phyloP scores from a whole-genome alignment of 371 early-diverging fungal species.

The Thermomucor indicae-seudaticae region DNA sequence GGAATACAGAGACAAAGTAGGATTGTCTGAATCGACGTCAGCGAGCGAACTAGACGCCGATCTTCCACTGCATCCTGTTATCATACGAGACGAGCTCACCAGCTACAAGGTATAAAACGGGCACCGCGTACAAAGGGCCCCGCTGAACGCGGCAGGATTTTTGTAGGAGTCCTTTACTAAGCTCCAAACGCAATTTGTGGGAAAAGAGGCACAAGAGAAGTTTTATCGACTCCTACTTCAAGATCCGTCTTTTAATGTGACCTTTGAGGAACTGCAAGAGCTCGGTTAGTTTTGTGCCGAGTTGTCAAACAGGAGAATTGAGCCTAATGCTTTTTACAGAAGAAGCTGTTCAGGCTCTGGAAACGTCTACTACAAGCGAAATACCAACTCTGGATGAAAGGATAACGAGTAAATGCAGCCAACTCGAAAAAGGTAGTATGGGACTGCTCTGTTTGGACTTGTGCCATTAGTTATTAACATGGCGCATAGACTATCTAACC shows the following conservation, averaged over 20 bases:
- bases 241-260: background rate
- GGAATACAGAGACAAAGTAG: slow-evolving; percentile 1
- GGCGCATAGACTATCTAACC: background rate
- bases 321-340: background rate
- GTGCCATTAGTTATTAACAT: background rate
- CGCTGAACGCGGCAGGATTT: no score
- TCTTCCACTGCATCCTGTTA: slow-evolving; percentile 7
- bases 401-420: background rate
- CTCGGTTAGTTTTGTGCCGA: background rate
- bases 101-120: background rate
- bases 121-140: background rate
- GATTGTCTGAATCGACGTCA: background rate
- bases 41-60: background rate
- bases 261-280: background rate
- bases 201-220: background rate
- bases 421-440: background rate
- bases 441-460: background rate
- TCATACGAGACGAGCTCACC: background rate
- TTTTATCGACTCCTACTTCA: background rate
- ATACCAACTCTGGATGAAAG: background rate
- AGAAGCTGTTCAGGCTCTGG: background rate
- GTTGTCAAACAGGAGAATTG: background rate
- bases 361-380: background rate
- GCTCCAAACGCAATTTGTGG: background rate
- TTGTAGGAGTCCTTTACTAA: background rate